Evolutionary conservation across 164 flowering plant genomes (phyloP).

Genomic region (Warburgia ugandensis): DNA sequence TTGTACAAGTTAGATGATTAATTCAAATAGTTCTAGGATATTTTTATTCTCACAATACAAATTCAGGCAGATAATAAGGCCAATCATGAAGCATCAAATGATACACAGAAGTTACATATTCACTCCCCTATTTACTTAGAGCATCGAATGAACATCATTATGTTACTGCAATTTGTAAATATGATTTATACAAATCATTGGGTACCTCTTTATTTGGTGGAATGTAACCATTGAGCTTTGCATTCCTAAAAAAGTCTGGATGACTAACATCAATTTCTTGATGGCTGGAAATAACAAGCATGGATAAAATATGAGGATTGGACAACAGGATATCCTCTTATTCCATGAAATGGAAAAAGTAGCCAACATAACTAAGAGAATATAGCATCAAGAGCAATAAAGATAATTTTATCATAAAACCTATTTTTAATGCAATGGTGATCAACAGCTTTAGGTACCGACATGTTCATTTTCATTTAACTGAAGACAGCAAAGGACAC

Average conservation of each 20-base stretch:
- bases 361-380: slow-evolving; percentile 1
- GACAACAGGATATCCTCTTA: background rate
- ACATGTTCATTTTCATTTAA: too few relatives aligned
- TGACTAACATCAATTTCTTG: slow-evolving; percentile 96
- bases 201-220: slow-evolving; percentile 97
- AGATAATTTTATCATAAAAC: too few relatives aligned
- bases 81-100: too few relatives aligned
- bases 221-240: slow-evolving; percentile 74
- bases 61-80: too few relatives aligned
- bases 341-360: background rate
- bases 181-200: background rate
- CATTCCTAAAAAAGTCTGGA: slow-evolving; percentile 84
- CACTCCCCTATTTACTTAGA: background rate
- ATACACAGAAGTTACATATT: too few relatives aligned
- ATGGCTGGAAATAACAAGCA: slow-evolving; percentile 52
- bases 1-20: too few relatives aligned
- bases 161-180: background rate
- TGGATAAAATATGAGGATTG: background rate
- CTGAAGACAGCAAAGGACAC: too few relatives aligned
- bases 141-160: background rate
- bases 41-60: too few relatives aligned
- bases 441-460: too few relatives aligned
- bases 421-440: too few relatives aligned
- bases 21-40: too few relatives aligned
- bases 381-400: too few relatives aligned